phyloP scores from a whole-genome alignment of 352 stramenopile genomes.

The Aphanomyces euteiches region DNA sequence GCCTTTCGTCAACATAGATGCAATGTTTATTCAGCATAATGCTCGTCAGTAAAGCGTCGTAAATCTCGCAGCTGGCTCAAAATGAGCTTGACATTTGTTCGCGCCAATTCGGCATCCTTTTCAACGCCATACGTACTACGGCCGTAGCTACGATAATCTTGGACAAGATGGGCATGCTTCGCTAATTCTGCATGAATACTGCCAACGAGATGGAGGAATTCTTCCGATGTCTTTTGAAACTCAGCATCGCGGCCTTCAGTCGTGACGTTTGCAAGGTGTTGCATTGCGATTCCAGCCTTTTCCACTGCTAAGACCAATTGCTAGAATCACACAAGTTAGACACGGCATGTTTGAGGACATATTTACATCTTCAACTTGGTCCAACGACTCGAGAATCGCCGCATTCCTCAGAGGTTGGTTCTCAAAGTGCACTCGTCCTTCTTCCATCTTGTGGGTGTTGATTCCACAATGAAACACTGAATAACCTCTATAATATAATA shows the following conservation, averaged over 20 bases:
- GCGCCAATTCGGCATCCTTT: slow-evolving; percentile 70
- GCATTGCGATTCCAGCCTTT: slow-evolving; percentile 63
- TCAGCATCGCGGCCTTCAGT: slow-evolving; percentile 56
- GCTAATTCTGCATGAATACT: slow-evolving; percentile 81
- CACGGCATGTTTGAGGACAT: neutral
- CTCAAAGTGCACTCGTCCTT: slow-evolving; percentile 29
- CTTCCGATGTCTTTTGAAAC: slow-evolving; percentile 72
- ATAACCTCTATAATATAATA: slow-evolving; percentile 1
- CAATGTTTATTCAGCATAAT: slow-evolving; percentile 43
- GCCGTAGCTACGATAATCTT: slow-evolving; percentile 77
- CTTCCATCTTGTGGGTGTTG: slow-evolving; percentile 11
- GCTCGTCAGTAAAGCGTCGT: slow-evolving; percentile 71
- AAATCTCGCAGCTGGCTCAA: slow-evolving; percentile 71
- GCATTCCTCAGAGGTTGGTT: slow-evolving; percentile 46
- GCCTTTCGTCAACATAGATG: too few relatives aligned
- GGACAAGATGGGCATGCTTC: slow-evolving; percentile 79
- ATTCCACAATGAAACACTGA: neutral
- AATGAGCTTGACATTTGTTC: slow-evolving; percentile 75
- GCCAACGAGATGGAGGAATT: slow-evolving; percentile 84
- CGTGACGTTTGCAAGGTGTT: slow-evolving; percentile 62
- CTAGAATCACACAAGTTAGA: slow-evolving; percentile 35
- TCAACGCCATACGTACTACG: slow-evolving; percentile 81
- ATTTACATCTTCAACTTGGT: slow-evolving; percentile 68
- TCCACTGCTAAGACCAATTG: slow-evolving; percentile 76
- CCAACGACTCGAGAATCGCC: slow-evolving; percentile 68